Conservation (phyloP, 495 filamentous ascomycete species). For the Amorphotheca resinae region DNA sequence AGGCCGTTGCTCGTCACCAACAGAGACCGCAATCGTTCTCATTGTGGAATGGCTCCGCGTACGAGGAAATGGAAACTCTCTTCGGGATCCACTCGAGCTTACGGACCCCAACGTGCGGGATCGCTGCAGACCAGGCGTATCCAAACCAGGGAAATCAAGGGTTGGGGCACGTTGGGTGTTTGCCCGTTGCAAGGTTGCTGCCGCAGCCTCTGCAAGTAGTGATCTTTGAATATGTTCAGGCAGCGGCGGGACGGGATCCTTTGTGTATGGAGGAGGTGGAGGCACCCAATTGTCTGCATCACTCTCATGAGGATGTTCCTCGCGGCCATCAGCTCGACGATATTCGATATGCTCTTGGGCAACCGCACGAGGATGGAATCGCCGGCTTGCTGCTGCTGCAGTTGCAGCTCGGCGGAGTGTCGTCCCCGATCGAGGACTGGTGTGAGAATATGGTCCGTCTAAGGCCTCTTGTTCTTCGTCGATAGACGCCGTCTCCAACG, state of each 20-base stretch:
- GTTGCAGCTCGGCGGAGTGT: slow-evolving; percentile 70
- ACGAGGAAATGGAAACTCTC: slow-evolving; percentile 13
- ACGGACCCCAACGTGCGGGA: slow-evolving; percentile 13
- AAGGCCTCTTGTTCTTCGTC: slow-evolving; percentile 46
- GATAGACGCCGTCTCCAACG: slow-evolving; percentile 22
- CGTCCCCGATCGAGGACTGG: slow-evolving; percentile 61
- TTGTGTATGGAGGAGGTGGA: slow-evolving; percentile 78
- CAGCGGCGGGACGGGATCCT: slow-evolving; percentile 41
- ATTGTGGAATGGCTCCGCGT: slow-evolving; percentile 17
- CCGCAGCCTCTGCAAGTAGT: slow-evolving; percentile 15
- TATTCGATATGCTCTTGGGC: slow-evolving; percentile 18
- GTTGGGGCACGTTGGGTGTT: slow-evolving; percentile 12
- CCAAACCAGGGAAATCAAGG: slow-evolving; percentile 8
- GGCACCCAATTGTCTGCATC: slow-evolving; percentile 91
- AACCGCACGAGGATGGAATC: slow-evolving; percentile 36
- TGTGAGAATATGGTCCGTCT: slow-evolving; percentile 65
- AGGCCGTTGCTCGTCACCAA: slow-evolving; percentile 6
- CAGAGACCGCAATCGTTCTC: slow-evolving; percentile 11
- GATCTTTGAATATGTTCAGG: slow-evolving; percentile 35
- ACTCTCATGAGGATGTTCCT: slow-evolving; percentile 70
- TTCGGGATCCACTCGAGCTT: slow-evolving; percentile 12
- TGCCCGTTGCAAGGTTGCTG: slow-evolving; percentile 10
- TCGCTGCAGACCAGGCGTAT: slow-evolving; percentile 7
- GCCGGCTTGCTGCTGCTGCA: slow-evolving; percentile 56
- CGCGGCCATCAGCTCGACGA: slow-evolving; percentile 43